Evolutionary conservation across 2,329 filamentous ascomycete genomes (phyloP).

Genomic region (Mycogone perniciosa): DNA sequence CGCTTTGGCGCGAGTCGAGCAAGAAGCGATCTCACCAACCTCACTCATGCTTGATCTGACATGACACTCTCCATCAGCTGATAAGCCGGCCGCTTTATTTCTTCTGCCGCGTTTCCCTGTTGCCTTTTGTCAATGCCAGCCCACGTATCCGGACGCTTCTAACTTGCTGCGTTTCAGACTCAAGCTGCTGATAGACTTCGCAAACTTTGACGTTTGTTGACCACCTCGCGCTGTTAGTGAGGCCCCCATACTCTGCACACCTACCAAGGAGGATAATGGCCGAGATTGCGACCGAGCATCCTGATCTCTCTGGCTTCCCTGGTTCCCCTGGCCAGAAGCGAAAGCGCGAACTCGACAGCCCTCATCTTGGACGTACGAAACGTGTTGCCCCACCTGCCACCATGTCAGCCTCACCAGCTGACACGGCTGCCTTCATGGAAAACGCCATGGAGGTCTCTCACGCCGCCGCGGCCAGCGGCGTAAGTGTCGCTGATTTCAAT

Average conservation of each 20-base stretch:
- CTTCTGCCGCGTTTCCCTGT: too few species aligned
- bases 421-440: conserved; percentile 48
- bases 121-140: too few species aligned
- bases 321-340: conserved; percentile 46
- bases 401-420: conserved; percentile 37
- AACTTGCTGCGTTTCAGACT: too few species aligned
- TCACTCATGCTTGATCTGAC: background rate
- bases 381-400: conserved; percentile 40
- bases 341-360: conserved; percentile 48
- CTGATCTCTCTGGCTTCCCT: conserved; percentile 38
- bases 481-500: conserved; percentile 49
- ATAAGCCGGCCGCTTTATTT: background rate
- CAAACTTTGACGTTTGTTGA: background rate
- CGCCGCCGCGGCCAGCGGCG: conserved; percentile 32
- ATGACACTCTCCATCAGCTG: background rate
- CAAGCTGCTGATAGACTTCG: background rate
- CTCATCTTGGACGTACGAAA: conserved; percentile 45
- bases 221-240: background rate
- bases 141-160: too few species aligned
- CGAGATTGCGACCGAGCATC: conserved; percentile 41
- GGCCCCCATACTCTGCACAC: background rate
- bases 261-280: conserved; percentile 33
- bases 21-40: background rate
- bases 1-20: background rate
- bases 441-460: conserved; percentile 42